Evolutionary conservation across 2,329 filamentous ascomycete genomes (phyloP), one percentile per base, ranked within the genome.

Genomic region (Sporothrix luriei): DNA sequence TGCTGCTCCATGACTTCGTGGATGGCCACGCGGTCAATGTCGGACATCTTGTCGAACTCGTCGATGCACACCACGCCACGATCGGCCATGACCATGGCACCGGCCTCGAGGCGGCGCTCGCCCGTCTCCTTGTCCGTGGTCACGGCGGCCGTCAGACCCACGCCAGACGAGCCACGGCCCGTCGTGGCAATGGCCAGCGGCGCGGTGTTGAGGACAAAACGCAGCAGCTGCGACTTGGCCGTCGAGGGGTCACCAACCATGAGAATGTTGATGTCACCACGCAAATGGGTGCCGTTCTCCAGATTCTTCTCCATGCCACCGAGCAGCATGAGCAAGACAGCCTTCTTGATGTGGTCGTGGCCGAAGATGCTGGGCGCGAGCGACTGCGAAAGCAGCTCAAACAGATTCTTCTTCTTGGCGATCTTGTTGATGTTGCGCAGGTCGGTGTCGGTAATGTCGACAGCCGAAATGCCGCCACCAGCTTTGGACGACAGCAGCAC

Each of bases 1-100:
- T 99, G 95, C 82, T 99, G 95, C 81, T 99, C 95, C 95, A 99
- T 99, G 74, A 99, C 95, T 91, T 99, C 95, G 87, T 99, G 95
- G 75, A 99, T 99, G 61, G 95, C 95, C 4, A 99, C 95, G 78
- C 95, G 89, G 80, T 99, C 95, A 70, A 98, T 90, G 78, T 99
- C 95, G 70, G 93, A 97, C 95, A 99, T 99, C 80, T 99, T 99
- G 83, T 99, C 95, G 75, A 99, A 99, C 77, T 99, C 95, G 78
- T 99, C 95, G 74, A 99, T 99, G 82, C 95, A 99, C 46, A 99
- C 95, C 13, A 99, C 94, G 75, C 95, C 95, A 73, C 95, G 91
- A 79, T 99, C 95, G 73, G 90, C 95, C 77, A 99, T 92, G 71
- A 99, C 95, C 95, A 99, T 99, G 73, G 95, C 95, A 86, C 95